phyloP scores from a whole-genome alignment of 768 basidiomycete species.

The Trametes sanguinea region DNA sequence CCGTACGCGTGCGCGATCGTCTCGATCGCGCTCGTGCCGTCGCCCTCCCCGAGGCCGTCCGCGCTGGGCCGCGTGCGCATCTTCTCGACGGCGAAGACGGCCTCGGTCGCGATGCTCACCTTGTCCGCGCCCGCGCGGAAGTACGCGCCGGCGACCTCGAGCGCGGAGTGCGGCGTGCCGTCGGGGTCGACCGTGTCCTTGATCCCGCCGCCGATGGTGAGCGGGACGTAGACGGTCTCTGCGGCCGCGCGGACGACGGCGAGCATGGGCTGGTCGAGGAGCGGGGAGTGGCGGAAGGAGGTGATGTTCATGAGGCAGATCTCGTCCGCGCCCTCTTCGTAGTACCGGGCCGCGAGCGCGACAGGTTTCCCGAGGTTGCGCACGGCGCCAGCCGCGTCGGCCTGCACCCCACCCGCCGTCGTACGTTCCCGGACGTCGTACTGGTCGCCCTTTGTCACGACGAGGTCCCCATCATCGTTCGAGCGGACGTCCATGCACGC shows the following conservation, averaged over 20 bases:
- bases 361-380: constrained; percentile 98
- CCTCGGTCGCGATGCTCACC: constrained; percentile 96
- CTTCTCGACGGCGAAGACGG: constrained; percentile 90
- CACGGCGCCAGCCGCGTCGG: constrained; percentile 69
- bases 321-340: constrained; percentile 88
- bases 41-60: constrained; percentile 43
- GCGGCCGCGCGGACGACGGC: constrained; percentile 91
- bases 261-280: constrained; percentile 97
- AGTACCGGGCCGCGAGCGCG: constrained; percentile 85
- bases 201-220: constrained; percentile 98
- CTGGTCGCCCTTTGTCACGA: constrained; percentile 99
- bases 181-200: constrained; percentile 96
- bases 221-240: constrained; percentile 90
- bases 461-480: constrained; percentile 94
- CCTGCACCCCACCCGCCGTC: constrained; percentile 29
- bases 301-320: constrained; percentile 98
- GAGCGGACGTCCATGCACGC: constrained; percentile 98
- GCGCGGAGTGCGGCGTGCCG: constrained; percentile 79
- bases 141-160: constrained; percentile 95
- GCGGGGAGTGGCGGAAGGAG: constrained; percentile 94
- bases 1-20: constrained; percentile 90
- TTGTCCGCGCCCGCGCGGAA: constrained; percentile 99
- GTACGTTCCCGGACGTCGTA: constrained; percentile 88
- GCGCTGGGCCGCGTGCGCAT: constrained; percentile 48
- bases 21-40: constrained; percentile 88